Evolutionary conservation across 2,329 filamentous ascomycete species (phyloP).

Genomic region (Colletotrichum simmondsii): DNA sequence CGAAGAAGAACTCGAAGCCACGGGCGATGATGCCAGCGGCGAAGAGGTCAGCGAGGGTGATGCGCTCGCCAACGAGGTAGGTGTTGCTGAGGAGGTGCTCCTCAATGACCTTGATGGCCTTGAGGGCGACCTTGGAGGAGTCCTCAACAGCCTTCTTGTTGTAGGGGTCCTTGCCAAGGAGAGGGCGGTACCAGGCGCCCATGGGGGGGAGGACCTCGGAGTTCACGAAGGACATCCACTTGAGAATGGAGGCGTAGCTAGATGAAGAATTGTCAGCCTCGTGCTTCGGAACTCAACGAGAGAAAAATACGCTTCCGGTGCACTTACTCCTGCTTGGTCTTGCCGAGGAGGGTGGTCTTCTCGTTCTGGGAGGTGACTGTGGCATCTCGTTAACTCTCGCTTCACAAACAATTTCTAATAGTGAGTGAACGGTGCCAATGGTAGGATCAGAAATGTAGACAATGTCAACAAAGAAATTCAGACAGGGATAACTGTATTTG

Average conservation of each 20-base stretch:
- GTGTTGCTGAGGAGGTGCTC: constrained; percentile 92
- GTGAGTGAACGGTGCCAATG: constrained; percentile 40
- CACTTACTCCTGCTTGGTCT: constrained; percentile 98
- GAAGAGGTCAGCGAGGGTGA: constrained; percentile 97
- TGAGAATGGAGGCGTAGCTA: constrained; percentile 93
- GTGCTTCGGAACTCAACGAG: constrained; percentile 11
- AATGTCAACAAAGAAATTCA: constrained; percentile 84
- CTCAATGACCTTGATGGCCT: constrained; percentile 80
- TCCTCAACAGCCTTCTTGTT: constrained; percentile 99
- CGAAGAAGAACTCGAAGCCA: constrained; percentile 94
- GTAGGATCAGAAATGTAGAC: constrained; percentile 82
- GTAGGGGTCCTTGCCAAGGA: constrained; percentile 84
- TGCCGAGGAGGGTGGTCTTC: constrained; percentile 98
- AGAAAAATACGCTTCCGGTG: background rate
- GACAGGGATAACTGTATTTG: constrained; percentile 98
- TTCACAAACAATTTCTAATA: constrained; percentile 12
- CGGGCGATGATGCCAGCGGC: constrained; percentile 80
- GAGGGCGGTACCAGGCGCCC: constrained; percentile 85
- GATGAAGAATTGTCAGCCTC: constrained; percentile 38
- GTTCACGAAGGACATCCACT: constrained; percentile 99
- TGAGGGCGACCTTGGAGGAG: constrained; percentile 73
- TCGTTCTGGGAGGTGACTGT: constrained; percentile 98
- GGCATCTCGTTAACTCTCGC: constrained; percentile 43
- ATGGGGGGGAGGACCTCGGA: constrained; percentile 80
- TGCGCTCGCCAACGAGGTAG: constrained; percentile 96